Conservation (phyloP, 352 stramenopile genomes). For the Globisporangium parvum region DNA sequence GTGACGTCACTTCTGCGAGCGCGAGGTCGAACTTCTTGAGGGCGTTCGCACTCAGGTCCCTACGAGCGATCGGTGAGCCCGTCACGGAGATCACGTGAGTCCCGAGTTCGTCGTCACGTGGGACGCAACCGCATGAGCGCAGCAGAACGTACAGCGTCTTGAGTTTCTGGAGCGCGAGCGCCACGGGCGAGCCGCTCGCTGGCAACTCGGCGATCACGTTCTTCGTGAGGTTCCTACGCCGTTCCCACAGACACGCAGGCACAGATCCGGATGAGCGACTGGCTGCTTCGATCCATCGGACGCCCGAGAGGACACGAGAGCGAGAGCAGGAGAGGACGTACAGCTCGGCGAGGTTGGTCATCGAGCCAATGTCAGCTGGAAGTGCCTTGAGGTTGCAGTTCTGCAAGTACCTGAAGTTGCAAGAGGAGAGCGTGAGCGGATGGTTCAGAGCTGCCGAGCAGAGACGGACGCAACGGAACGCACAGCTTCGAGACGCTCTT, state of each 20-base stretch:
- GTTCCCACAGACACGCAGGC: not conserved
- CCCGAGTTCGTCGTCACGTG: no score
- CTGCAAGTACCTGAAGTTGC: constrained; percentile 61
- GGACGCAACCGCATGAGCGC: no score
- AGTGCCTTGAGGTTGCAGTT: constrained; percentile 62
- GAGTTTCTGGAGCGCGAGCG: constrained; percentile 32
- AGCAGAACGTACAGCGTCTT: constrained; percentile 31
- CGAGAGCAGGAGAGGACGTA: constrained; percentile 15
- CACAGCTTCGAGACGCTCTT: constrained; percentile 38
- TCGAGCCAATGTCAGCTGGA: constrained; percentile 34
- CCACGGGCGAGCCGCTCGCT: constrained; percentile 27
- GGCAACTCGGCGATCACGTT: constrained; percentile 39
- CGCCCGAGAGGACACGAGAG: not conserved
- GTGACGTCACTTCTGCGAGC: constrained; percentile 29
- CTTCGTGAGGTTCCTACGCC: constrained; percentile 54
- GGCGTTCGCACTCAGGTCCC: constrained; percentile 39
- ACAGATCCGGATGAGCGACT: constrained; percentile 2
- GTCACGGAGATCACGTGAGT: not conserved
- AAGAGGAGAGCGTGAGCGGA: not conserved
- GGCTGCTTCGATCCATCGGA: no score
- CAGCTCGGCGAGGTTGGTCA: constrained; percentile 51
- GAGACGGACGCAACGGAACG: not conserved
- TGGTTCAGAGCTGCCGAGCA: not conserved
- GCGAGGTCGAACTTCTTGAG: constrained; percentile 36
- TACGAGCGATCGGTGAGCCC: constrained; percentile 8